Conservation (phyloP, 164 flowering plant species). For the Tetrastigma voinierianum region DNA sequence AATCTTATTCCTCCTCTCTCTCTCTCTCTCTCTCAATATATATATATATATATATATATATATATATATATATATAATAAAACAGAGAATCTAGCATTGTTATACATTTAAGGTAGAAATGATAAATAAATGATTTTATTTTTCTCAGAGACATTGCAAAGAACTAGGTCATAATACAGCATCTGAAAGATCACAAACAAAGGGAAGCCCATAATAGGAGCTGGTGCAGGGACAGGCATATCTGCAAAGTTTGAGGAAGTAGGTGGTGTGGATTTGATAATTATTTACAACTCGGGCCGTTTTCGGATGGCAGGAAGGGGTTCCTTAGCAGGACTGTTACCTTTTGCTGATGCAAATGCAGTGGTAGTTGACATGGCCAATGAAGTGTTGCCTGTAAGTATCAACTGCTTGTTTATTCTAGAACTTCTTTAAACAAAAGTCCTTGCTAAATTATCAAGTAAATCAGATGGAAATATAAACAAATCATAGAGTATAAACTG, state of each 20-base stretch:
- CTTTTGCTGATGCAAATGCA: conserved; percentile 99
- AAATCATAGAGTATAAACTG: background rate
- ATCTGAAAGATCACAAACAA: conserved; percentile 55
- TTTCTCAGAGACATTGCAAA: conserved; percentile 65
- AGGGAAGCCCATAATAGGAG: conserved; percentile 86
- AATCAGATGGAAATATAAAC: background rate
- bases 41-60: too few species aligned
- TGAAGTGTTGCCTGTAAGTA: conserved; percentile 93
- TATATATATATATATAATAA: too few species aligned
- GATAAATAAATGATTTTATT: background rate
- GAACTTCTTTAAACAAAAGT: background rate
- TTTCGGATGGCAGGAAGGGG: conserved; percentile 99
- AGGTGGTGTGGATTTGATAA: conserved; percentile 90
- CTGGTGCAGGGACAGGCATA: conserved; percentile 98
- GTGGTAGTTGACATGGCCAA: conserved; percentile 96
- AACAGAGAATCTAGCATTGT: too few species aligned
- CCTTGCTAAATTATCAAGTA: background rate
- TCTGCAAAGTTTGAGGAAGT: conserved; percentile 99
- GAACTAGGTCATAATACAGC: conserved; percentile 52
- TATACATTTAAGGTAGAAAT: background rate
- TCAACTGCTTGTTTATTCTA: conserved; percentile 10
- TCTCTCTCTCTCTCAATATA: too few species aligned
- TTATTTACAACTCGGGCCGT: conserved; percentile 92
- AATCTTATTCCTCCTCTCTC: too few species aligned
- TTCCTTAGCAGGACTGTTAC: conserved; percentile 89